Base-by-base conservation (phyloP, 495 filamentous ascomycete genomes). In the Trichoderma erinaceum region DNA sequence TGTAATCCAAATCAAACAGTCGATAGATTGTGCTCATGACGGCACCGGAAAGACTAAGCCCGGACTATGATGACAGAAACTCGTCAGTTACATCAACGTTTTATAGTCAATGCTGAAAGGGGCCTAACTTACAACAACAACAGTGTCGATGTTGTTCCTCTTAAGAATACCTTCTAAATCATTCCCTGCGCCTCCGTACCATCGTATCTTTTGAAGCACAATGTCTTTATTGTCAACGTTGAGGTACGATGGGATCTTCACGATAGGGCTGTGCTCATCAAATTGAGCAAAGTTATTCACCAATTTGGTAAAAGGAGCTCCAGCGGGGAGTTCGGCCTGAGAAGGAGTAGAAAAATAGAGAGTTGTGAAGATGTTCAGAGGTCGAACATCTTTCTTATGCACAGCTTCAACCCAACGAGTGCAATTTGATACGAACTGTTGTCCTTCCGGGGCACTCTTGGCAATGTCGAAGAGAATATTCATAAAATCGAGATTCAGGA, bases 401-500 rank as follows among this genome's bases (percentile, higher is more conserved):
- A 81, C 73, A 2, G 79, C 74, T 18, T 78, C 69, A 64, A 78
- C 81, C 79, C 79, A 82, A 29, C 66, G 52, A 13, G 68, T 68
- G 50, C 66, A 71, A 52, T 69, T 75, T 38, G 64, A 41, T 67
- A 78, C 75, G 38, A 74, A 78, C 35, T 44, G 64, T 21, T 68
- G 23, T 41, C 80, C 79, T 18, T 76, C 75, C 0, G 71, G 21
- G 3, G 78, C 79, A 27, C 71, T 64, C 35, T 74, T 69, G 56
- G 79, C 63, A 21, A 71, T 64, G 41, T 74, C 68, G 32, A 80
- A 73, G 16, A 83, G 74, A 16, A 75, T 56, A n/a, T 72, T 70
- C 73, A 82, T 83, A 68, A 77, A 71, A 70, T 83, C 79, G 18
- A 83, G 71, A 67, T 82, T 81, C n/a, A 83, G 77, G 68, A 83